Conservation (phyloP, 257 asterid species). For the Nicotiana tabacum region DNA sequence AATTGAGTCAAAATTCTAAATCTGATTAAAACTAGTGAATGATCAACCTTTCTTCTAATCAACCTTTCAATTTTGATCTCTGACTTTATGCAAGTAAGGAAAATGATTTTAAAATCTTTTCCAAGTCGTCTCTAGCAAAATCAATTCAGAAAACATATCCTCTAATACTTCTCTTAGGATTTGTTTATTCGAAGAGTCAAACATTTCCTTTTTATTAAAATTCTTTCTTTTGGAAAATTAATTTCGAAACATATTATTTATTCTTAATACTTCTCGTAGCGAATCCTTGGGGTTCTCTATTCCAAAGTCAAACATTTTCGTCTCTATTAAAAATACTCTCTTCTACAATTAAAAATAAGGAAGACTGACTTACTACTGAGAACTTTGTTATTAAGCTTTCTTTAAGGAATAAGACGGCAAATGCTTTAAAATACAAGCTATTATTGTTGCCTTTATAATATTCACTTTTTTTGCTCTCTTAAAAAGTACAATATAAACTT, state of each 20-base stretch:
- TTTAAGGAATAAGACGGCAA: neutral
- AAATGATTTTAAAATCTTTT: neutral
- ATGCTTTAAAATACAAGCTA: neutral
- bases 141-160: neutral
- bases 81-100: neutral
- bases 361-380: neutral
- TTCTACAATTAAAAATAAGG: neutral
- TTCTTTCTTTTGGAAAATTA: neutral
- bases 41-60: neutral
- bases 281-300: neutral
- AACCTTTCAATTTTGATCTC: neutral
- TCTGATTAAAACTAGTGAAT: neutral
- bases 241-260: too few species aligned
- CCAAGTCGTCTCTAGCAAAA: neutral
- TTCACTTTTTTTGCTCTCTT: neutral
- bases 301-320: neutral
- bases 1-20: too few species aligned
- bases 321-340: neutral
- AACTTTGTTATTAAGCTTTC: neutral
- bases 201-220: neutral
- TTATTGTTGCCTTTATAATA: neutral
- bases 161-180: neutral
- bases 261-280: neutral
- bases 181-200: neutral
- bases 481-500: neutral